phyloP scores from a whole-genome alignment of 768 basidiomycete genomes.

The Calocera cornea region DNA sequence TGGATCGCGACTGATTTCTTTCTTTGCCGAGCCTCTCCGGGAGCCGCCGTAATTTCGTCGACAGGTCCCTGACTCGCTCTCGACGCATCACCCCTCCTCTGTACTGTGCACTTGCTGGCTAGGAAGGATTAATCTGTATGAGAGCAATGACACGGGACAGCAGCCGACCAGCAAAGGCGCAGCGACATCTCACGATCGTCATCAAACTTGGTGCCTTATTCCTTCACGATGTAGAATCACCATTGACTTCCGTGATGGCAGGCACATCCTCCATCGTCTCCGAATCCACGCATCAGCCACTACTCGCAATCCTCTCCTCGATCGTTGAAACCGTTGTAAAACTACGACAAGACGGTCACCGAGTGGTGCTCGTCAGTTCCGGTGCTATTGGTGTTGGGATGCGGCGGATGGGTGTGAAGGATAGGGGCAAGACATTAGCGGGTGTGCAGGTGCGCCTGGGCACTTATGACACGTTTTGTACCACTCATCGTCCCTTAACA shows the following conservation, averaged over 20 bases:
- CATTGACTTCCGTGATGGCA: conserved; percentile 21
- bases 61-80: too few species aligned
- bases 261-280: conserved; percentile 96
- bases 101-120: too few species aligned
- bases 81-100: too few species aligned
- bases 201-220: conserved; percentile 66
- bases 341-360: conserved; percentile 69
- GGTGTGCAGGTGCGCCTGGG: conserved; percentile 70
- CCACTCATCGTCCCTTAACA: conserved; percentile 21
- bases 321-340: conserved; percentile 81
- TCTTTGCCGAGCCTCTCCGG: too few species aligned
- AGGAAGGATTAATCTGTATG: too few species aligned
- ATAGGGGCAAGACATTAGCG: conserved; percentile 66
- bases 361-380: conserved; percentile 88
- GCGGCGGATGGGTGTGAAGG: conserved; percentile 74
- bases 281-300: conserved; percentile 81
- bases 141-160: not conserved
- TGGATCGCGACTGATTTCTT: too few species aligned
- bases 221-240: not conserved
- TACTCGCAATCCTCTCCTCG: conserved; percentile 80
- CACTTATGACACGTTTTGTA: not conserved
- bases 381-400: conserved; percentile 96
- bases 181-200: conserved; percentile 43
- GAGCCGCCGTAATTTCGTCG: too few species aligned
- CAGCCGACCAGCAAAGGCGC: not conserved